A percentile compares a stretch with the other conserved stretches of the same genome.
Evolutionary conservation across 2,329 filamentous ascomycete species (phyloP).

Genomic region (Ophiostoma tasmaniense): DNA sequence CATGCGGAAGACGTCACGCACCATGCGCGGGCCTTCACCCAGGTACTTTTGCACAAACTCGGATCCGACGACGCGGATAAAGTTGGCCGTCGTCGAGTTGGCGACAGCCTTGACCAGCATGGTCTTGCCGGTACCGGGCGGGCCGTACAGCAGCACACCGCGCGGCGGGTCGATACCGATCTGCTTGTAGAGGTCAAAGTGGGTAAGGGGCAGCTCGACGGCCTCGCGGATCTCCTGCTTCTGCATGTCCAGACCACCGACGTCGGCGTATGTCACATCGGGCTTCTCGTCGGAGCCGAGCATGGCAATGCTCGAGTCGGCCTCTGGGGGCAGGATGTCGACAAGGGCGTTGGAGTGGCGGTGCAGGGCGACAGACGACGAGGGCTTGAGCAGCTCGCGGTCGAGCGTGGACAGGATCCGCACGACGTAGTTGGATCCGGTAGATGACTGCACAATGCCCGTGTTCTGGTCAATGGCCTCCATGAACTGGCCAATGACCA

Average conservation of each 20-base stretch:
- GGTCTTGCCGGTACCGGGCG: constrained; percentile 91
- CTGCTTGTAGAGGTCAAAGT: constrained; percentile 98
- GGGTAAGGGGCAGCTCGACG: constrained; percentile 90
- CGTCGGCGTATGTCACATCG: constrained; percentile 94
- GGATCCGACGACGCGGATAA: constrained; percentile 95
- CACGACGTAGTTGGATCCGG: constrained; percentile 97
- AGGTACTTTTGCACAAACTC: constrained; percentile 99
- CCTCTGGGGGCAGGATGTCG: constrained; percentile 96
- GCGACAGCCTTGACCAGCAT: constrained; percentile 98
- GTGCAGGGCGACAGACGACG: constrained; percentile 93
- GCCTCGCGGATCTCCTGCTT: constrained; percentile 99
- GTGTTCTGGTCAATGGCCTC: constrained; percentile 99
- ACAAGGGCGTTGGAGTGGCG: constrained; percentile 97
- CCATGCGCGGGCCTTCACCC: constrained; percentile 96
- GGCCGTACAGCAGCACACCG: constrained; percentile 91
- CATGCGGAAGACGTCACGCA: constrained; percentile 98
- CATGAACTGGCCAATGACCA: constrained; percentile 99
- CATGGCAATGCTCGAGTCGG: constrained; percentile 98
- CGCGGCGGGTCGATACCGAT: constrained; percentile 98
- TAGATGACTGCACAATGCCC: constrained; percentile 96
- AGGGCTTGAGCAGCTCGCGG: constrained; percentile 95
- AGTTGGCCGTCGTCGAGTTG: constrained; percentile 95
- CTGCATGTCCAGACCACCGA: constrained; percentile 97
- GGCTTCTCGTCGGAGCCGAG: constrained; percentile 94
- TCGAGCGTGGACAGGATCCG: constrained; percentile 97